phyloP scores from a whole-genome alignment of 2,329 filamentous ascomycete genomes.

The Trichophyton mentagrophytes region DNA sequence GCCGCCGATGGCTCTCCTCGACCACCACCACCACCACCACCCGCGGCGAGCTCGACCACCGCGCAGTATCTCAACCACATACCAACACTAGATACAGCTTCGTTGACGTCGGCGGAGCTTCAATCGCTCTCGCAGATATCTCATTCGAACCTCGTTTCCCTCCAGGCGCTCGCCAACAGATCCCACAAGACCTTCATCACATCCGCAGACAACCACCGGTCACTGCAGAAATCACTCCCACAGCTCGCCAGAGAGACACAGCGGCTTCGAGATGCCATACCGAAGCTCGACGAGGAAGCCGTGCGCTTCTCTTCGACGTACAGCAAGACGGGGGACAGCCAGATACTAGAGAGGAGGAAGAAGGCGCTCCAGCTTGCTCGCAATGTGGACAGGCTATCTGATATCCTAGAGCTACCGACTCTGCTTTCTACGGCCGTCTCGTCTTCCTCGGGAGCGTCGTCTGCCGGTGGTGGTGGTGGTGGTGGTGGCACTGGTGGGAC shows the following conservation, averaged over 20 bases:
- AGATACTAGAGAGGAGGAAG: slow-evolving; percentile 59
- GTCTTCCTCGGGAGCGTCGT: slow-evolving; percentile 27
- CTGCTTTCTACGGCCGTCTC: slow-evolving; percentile 62
- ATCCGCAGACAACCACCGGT: slow-evolving; percentile 65
- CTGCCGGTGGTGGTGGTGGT: slow-evolving; percentile 1
- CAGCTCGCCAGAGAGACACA: slow-evolving; percentile 51
- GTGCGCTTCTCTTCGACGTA: slow-evolving; percentile 74
- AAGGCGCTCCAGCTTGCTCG: slow-evolving; percentile 68
- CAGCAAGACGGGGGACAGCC: slow-evolving; percentile 56
- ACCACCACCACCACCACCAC: slow-evolving; percentile 25
- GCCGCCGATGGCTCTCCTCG: slow-evolving; percentile 24
- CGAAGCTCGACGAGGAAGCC: slow-evolving; percentile 64
- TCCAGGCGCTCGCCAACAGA: slow-evolving; percentile 79
- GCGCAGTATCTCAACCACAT: slow-evolving; percentile 64
- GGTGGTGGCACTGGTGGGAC: not conserved
- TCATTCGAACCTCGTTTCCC: slow-evolving; percentile 66
- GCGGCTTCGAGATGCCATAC: slow-evolving; percentile 58
- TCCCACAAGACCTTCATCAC: slow-evolving; percentile 75
- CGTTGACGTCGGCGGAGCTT: slow-evolving; percentile 62
- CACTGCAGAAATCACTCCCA: slow-evolving; percentile 60
- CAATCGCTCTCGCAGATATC: slow-evolving; percentile 67
- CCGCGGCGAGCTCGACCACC: slow-evolving; percentile 31
- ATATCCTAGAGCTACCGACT: slow-evolving; percentile 80
- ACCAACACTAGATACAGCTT: slow-evolving; percentile 60
- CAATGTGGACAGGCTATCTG: slow-evolving; percentile 79